Evolutionary conservation across 2,329 filamentous ascomycete species (phyloP), one percentile per base, ranked within the genome.

Genomic region (Aureobasidium subglaciale): DNA sequence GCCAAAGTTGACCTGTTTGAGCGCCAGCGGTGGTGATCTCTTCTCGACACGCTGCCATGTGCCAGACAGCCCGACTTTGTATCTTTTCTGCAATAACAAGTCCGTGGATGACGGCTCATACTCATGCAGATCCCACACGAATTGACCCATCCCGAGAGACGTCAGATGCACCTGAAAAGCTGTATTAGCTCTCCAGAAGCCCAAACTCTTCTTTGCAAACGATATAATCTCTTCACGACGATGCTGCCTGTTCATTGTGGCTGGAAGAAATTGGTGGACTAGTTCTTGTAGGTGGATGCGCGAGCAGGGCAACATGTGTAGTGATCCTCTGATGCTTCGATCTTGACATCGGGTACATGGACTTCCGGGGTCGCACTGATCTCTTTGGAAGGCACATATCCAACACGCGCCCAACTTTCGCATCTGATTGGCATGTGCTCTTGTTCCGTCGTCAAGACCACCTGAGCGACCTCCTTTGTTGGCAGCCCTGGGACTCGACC

Each of bases 361-460:
- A 10, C 63, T 62, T 22, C 64, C 63, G 32, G 65, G 62, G 34
- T 61, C 57, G 43, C 63, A 64, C 58, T 62, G 41, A 16, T 55
- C 75, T 63, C 75, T 67, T 59, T 77, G 75, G 46, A 78, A 64
- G 4, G 70, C 70, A 57, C 75, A 78, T 25, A 73, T 69, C 75
- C 75, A 78, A 56, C 75, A 78, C 9, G 74, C 72, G 20, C 71
- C 70, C 7, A 70, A 68, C 53, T 73, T 73, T 13, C 75, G 71
- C 73, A 76, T 75, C 37, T 70, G 67, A 46, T 72, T 69, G 38
- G 70, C 74, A 50, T 71, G 69, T 58, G 70, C 70, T 64, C 70
- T 64, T 58, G 68, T 64, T 30, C 70, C 69, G 40, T 68, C 71
- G 41, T 67, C 65, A 45, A 73, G 67, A 2, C 63, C 64, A 18